phyloP scores from a whole-genome alignment of 164 flowering plant species.

The Saururus chinensis region DNA sequence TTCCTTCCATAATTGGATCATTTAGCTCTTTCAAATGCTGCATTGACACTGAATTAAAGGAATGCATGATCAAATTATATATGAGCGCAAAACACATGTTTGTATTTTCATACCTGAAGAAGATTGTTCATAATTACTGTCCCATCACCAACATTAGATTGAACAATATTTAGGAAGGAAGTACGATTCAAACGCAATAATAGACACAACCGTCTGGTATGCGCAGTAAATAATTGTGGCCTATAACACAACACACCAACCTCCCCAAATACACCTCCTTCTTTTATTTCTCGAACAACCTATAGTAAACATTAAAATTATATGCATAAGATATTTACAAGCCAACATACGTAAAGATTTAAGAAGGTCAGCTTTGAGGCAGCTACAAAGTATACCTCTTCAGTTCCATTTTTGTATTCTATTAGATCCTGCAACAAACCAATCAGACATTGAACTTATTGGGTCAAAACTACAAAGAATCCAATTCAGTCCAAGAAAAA shows the following conservation, averaged over 20 bases:
- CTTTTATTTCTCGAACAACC: slow-evolving; percentile 62
- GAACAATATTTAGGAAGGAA: slow-evolving; percentile 69
- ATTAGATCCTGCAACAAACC: slow-evolving; percentile 50
- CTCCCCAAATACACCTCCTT: slow-evolving; percentile 83
- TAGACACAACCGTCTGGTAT: slow-evolving; percentile 77
- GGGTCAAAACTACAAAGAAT: no score
- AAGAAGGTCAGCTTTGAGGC: slow-evolving; percentile 13
- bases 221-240: slow-evolving; percentile 83
- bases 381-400: slow-evolving; percentile 24
- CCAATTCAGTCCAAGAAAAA: background rate
- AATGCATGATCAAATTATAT: background rate
- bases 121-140: slow-evolving; percentile 90
- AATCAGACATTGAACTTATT: background rate
- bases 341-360: background rate
- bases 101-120: slow-evolving; percentile 49
- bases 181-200: slow-evolving; percentile 77
- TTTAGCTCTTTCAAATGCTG: slow-evolving; percentile 74
- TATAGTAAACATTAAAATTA: slow-evolving; percentile 9
- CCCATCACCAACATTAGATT: slow-evolving; percentile 93
- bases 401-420: slow-evolving; percentile 50
- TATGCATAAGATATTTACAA: background rate
- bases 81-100: background rate
- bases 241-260: slow-evolving; percentile 92
- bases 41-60: background rate
- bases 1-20: slow-evolving; percentile 66